Base-by-base conservation (phyloP, 768 basidiomycete species). In the Leccinum sublutescens region DNA sequence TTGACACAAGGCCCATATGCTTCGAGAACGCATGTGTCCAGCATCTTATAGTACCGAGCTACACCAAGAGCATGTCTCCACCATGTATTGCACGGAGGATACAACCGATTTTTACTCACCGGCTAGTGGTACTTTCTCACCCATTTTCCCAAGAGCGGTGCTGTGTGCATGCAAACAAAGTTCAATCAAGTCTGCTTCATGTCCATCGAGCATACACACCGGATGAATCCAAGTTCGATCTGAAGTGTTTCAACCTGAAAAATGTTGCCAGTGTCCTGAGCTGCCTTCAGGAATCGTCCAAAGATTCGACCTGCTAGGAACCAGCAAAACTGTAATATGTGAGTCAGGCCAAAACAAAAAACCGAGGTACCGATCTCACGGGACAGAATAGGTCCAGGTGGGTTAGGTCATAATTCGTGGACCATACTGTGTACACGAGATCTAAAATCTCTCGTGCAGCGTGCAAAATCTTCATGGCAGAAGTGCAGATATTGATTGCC, bases 331-430 rank as follows among this genome's bases (percentile, higher is more conserved):
- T 87, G 56, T 29, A 33, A 31, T 43, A 19, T 53, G 56, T 19
- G 21, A 57, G 50, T 33, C 27, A 60, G 38, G 34, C 29, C 31
- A 27, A 47, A 17, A 57, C 33, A 3, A 54, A 31, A 38, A 48
- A 23, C 31, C 31, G 52, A 25, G 54, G 34, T 4, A 40, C n/a
- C 51, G 36, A 56, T 58, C 82, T 68, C 68, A 89, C 88, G 60
- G 85, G 78, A 63, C 84, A 85, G 64, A 89, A 88, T n/a, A 82
- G 77, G 64, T 89, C 89, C 36, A 90, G 68, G 3, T 88, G 77
- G 5, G 86, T 83, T 17, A 89, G 78, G 65, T 91, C 88, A 65
- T 80, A 90, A 60, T 85, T 90, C 0, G 89, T 90, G 7, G 86
- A 85, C 70, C 79, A 82, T 27, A 89, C 78, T 15, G 75, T 77